These are phyloP conservation scores for Melastoma malabathricum DNA, from an alignment of 345 rosid genomes.

Conservation along the genomic window DNA sequence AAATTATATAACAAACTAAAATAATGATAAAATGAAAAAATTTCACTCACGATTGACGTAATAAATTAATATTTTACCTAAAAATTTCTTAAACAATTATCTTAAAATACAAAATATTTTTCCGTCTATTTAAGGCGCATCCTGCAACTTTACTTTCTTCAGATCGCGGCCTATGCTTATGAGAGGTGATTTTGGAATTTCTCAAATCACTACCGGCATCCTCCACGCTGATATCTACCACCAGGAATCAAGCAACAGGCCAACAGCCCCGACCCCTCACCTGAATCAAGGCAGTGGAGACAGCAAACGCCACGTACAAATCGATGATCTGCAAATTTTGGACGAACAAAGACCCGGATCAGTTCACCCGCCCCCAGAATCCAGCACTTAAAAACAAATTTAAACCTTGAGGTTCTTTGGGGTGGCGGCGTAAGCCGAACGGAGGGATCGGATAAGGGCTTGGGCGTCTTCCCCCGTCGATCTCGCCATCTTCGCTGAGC, in stretches of 20 bases:
- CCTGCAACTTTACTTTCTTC: neutral
- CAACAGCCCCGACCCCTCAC: constrained; percentile 15
- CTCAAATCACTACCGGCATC: too few species aligned
- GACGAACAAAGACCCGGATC: too few species aligned
- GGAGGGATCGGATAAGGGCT: constrained; percentile 32
- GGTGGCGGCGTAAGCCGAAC: constrained; percentile 37
- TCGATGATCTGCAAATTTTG: constrained; percentile 57
- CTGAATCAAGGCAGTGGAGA: constrained; percentile 79
- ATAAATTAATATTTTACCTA: neutral
- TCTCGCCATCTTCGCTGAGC: constrained; percentile 17
- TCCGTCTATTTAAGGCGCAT: neutral
- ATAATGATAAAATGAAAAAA: neutral
- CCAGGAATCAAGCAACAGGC: neutral
- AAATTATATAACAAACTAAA: too few species aligned
- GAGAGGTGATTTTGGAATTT: too few species aligned
- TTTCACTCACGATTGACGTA: fast-evolving
- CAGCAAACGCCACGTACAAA: constrained; percentile 66
- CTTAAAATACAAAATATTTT: neutral
- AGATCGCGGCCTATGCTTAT: too few species aligned
- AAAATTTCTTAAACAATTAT: neutral
- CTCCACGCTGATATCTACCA: too few species aligned
- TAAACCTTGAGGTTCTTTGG: constrained; percentile 31
- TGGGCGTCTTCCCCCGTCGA: constrained; percentile 26
- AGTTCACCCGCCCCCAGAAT: too few species aligned
- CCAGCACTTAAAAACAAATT: too few species aligned